phyloP scores from a whole-genome alignment of 768 basidiomycete species.

The Trametes elegans region DNA sequence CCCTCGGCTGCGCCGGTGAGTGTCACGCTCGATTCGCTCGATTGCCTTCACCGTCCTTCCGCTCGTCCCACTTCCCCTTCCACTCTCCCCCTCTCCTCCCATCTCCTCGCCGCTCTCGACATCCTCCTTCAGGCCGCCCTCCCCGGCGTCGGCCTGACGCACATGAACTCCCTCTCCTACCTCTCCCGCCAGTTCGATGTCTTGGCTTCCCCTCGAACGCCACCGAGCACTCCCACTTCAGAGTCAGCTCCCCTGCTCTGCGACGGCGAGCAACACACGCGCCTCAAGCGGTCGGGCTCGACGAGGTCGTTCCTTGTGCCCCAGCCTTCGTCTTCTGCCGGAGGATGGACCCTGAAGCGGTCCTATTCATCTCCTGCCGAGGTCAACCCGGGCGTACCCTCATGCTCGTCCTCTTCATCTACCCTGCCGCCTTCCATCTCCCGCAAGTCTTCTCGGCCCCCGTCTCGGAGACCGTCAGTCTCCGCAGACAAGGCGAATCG shows the following conservation, averaged over 20 bases:
- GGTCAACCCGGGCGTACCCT: conserved; percentile 31
- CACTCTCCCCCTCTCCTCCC: not conserved
- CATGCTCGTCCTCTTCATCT: conserved; percentile 9
- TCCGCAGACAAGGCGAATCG: conserved; percentile 27
- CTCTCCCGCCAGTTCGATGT: conserved; percentile 83
- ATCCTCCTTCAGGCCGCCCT: conserved; percentile 19
- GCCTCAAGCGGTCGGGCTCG: conserved; percentile 54
- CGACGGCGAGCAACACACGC: conserved; percentile 18
- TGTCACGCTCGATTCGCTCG: conserved; percentile 7
- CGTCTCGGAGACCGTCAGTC: conserved; percentile 26
- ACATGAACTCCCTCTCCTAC: conserved; percentile 81
- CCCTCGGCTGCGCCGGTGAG: not conserved
- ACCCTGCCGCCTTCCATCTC: conserved; percentile 11
- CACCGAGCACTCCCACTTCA: conserved; percentile 53
- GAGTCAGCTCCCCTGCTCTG: conserved; percentile 34
- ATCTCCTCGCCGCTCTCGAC: conserved; percentile 9
- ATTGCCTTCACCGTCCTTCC: conserved; percentile 12
- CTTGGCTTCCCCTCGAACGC: conserved; percentile 57
- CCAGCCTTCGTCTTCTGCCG: conserved; percentile 30
- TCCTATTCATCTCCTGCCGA: conserved; percentile 64
- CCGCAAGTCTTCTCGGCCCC: conserved; percentile 13
- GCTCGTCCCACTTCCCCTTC: conserved; percentile 5
- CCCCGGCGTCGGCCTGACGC: conserved; percentile 22
- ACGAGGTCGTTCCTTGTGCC: conserved; percentile 50
- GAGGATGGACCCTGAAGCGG: conserved; percentile 43